These are phyloP conservation scores for Chlamydomonas incerta DNA, from an alignment of 139 green algal species.

Conservation along the genomic window DNA sequence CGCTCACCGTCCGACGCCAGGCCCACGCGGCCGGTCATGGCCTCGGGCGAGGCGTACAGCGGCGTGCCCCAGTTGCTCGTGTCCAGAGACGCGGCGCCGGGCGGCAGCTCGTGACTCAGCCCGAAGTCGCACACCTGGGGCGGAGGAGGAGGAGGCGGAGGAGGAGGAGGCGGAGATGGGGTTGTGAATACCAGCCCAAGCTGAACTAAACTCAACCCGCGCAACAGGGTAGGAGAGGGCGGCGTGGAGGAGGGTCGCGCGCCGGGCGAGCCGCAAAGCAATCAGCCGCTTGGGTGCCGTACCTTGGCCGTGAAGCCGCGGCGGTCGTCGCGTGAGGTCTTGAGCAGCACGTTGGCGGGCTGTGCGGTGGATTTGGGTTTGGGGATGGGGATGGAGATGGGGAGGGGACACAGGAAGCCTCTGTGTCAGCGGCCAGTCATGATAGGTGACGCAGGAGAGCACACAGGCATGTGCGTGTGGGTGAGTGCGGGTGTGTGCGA, in stretches of 20 bases:
- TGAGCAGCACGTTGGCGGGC: slow-evolving; percentile 17
- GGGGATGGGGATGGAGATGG: neutral
- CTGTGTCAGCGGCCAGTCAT: no score
- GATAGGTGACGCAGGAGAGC: no score
- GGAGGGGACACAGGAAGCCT: no score
- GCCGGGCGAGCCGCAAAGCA: no score
- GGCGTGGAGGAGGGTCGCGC: no score
- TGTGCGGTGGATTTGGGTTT: no score
- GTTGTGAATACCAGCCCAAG: no score
- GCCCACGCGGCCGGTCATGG: slow-evolving; percentile 9
- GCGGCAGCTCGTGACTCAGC: neutral
- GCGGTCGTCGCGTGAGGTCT: neutral
- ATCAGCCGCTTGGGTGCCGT: no score
- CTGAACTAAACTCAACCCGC: no score
- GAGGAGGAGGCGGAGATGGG: neutral
- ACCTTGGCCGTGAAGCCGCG: slow-evolving; percentile 23
- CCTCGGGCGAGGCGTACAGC: slow-evolving; percentile 17
- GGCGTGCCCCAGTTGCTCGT: slow-evolving; percentile 8
- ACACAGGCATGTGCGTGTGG: no score
- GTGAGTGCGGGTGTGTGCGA: no score
- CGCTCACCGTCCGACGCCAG: slow-evolving; percentile 11
- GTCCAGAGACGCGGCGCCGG: neutral
- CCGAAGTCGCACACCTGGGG: slow-evolving; percentile 27
- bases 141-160: neutral
- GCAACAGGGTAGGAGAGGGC: no score